phyloP scores from a whole-genome alignment of 129 eudicot genomes.

The Lactuca sativa region DNA sequence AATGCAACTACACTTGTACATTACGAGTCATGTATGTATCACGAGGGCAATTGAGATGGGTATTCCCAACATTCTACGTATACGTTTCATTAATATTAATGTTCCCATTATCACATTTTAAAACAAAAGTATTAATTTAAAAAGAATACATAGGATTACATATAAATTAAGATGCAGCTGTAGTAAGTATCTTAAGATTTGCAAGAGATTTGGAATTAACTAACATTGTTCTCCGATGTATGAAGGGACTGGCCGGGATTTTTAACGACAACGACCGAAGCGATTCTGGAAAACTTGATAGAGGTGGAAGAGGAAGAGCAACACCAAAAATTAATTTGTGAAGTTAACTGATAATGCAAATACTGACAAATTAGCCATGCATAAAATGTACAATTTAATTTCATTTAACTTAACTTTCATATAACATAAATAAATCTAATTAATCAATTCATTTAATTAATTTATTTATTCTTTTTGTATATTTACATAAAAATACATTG shows the following conservation, averaged over 20 bases:
- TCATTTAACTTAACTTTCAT: constrained; percentile 1
- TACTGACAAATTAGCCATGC: background rate
- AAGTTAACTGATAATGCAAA: constrained; percentile 6
- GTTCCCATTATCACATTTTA: too few relatives aligned
- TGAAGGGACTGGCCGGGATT: constrained; percentile 23
- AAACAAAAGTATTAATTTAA: too few relatives aligned
- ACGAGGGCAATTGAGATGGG: background rate
- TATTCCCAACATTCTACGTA: background rate
- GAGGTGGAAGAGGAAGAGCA: constrained; percentile 46
- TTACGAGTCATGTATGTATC: background rate
- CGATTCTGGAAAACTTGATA: constrained; percentile 49
- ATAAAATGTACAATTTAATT: background rate
- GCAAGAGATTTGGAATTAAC: background rate
- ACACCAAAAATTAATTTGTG: background rate
- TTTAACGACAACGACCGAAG: constrained; percentile 48
- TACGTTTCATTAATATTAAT: too few relatives aligned
- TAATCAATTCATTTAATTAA: constrained; percentile 5
- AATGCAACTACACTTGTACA: background rate
- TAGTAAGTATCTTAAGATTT: too few relatives aligned
- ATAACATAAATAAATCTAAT: constrained; percentile 1
- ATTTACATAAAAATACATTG: background rate
- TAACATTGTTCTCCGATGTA: background rate
- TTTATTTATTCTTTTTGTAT: constrained; percentile 10
- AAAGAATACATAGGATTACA: too few relatives aligned
- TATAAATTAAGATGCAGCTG: too few relatives aligned